Conservation (phyloP, 176 grass and related monocot genomes). For the Cymbopogon citratus region DNA sequence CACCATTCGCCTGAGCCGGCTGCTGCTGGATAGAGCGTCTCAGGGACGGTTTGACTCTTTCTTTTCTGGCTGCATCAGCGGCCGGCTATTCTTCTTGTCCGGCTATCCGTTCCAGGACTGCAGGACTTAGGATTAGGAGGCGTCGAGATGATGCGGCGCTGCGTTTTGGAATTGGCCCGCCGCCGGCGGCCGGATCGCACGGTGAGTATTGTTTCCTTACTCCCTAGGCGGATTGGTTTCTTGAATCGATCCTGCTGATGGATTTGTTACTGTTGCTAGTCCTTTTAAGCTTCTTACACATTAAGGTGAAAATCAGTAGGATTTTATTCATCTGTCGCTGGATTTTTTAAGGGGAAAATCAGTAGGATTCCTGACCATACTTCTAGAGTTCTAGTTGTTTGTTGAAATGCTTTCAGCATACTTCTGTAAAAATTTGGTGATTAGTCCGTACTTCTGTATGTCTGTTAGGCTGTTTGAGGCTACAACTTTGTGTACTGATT, state of each 20-base stretch:
- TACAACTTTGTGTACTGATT: neutral
- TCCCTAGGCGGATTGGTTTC: neutral
- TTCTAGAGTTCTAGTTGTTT: neutral
- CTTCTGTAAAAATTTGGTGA: neutral
- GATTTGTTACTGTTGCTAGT: neutral
- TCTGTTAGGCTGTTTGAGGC: neutral
- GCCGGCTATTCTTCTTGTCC: neutral
- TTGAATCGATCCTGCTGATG: neutral
- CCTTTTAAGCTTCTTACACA: neutral
- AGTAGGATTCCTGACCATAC: neutral
- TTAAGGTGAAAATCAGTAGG: neutral
- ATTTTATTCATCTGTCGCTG: neutral
- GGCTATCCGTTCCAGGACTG: neutral
- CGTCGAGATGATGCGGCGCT: slow-evolving; percentile 17
- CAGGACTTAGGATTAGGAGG: neutral
- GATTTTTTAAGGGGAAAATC: neutral
- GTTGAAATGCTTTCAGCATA: neutral
- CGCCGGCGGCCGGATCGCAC: neutral
- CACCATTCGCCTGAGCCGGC: neutral
- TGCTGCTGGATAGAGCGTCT: neutral
- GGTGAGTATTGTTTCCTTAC: slow-evolving; percentile 7
- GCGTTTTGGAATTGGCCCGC: slow-evolving; percentile 18
- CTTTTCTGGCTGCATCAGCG: neutral
- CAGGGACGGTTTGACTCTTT: neutral
- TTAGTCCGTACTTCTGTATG: neutral